Conservation (phyloP, 345 rosid genomes). For the Trapa incisa region DNA sequence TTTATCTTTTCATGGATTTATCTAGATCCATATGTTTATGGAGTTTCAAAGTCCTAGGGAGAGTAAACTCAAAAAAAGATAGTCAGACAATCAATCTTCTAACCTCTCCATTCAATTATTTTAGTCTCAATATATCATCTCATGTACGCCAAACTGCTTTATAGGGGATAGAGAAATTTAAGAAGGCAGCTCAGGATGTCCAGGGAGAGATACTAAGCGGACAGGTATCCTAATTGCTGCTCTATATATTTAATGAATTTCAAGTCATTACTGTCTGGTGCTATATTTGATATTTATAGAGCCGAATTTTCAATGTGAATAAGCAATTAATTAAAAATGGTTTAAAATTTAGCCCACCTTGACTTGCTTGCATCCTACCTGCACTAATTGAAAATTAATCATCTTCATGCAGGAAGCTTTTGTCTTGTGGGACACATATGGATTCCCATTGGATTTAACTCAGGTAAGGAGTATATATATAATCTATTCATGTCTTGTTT, state of each 20-base stretch:
- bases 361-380: background rate
- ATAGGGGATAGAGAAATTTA: constrained; percentile 93
- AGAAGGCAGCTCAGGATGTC: constrained; percentile 77
- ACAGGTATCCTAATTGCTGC: constrained; percentile 31
- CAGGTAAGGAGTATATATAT: constrained; percentile 36
- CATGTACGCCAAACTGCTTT: constrained; percentile 8
- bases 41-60: too few relatives aligned
- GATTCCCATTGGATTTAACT: constrained; percentile 91
- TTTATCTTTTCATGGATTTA: too few relatives aligned
- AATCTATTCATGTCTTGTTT: constrained; percentile 1
- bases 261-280: background rate
- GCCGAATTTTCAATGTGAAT: background rate
- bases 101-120: background rate
- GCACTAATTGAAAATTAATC: background rate
- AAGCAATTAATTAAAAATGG: too few relatives aligned
- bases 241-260: background rate
- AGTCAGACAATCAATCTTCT: too few relatives aligned
- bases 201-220: constrained; percentile 65
- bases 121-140: background rate
- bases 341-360: background rate
- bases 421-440: constrained; percentile 92
- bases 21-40: too few relatives aligned
- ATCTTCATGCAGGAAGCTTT: constrained; percentile 71
- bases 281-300: background rate
- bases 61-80: too few relatives aligned